Evolutionary conservation across 352 stramenopile species (phyloP).

Genomic region (Pythium dissimile): DNA sequence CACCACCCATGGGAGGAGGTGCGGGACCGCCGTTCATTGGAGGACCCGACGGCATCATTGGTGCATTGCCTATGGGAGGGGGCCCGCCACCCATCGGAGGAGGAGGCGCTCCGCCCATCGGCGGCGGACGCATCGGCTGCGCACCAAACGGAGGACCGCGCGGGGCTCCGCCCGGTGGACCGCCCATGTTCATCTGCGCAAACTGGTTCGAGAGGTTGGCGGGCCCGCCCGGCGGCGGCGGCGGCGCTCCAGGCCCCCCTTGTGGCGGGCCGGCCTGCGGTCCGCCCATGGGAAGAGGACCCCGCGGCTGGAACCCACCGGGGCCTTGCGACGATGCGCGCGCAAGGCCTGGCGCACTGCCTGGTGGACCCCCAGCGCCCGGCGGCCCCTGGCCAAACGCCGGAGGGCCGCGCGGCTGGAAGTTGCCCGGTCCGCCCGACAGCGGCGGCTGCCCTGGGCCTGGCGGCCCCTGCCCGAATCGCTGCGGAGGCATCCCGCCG

Average conservation of each 20-base stretch:
- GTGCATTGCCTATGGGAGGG: constrained; percentile 11
- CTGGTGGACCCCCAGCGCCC: constrained; percentile 9
- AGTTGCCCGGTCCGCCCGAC: constrained; percentile 17
- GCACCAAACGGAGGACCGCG: constrained; percentile 23
- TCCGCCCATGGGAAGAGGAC: constrained; percentile 20
- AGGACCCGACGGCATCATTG: constrained; percentile 31
- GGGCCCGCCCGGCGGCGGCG: not conserved
- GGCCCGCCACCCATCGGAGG: constrained; percentile 23
- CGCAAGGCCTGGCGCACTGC: constrained; percentile 18
- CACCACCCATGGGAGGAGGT: constrained; percentile 23
- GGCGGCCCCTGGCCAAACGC: constrained; percentile 14
- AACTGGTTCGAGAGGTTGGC: constrained; percentile 56
- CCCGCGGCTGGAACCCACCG: constrained; percentile 24
- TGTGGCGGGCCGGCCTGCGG: constrained; percentile 18
- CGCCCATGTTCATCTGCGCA: constrained; percentile 60
- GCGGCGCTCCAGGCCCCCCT: constrained; percentile 14
- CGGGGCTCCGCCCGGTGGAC: constrained; percentile 19
- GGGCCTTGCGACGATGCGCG: constrained; percentile 13
- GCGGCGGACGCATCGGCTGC: constrained; percentile 15
- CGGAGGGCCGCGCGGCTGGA: constrained; percentile 17
- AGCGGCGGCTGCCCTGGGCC: constrained; percentile 11
- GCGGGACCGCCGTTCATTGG: constrained; percentile 17
- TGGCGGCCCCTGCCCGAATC: constrained; percentile 14
- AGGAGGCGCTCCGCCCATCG: constrained; percentile 14
- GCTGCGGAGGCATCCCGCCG: constrained; percentile 12